Conservation (phyloP, 2,329 filamentous ascomycete genomes). For the Aspergillus tanneri region DNA sequence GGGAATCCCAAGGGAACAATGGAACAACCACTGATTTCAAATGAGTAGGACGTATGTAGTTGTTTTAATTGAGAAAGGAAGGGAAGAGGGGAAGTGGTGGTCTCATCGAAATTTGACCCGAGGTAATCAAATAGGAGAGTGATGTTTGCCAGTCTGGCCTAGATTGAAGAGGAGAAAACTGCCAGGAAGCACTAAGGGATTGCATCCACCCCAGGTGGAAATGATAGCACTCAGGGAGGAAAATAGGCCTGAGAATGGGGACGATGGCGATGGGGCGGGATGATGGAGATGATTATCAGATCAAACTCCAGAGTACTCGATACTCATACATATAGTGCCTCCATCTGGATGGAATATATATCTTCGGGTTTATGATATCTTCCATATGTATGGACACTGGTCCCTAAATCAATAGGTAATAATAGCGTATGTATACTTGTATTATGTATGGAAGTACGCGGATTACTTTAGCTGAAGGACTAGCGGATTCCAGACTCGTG, state of each 20-base stretch:
- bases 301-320: no score
- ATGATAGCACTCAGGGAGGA: not conserved
- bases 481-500: not conserved
- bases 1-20: not conserved
- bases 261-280: not conserved
- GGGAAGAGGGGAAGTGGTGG: not conserved
- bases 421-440: no score
- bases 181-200: not conserved
- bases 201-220: not conserved
- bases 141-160: not conserved
- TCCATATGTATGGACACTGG: no score
- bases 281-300: no score
- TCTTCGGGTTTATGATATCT: no score
- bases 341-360: no score
- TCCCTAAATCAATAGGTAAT: no score
- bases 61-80: slow-evolving; percentile 1
- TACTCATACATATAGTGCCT: no score
- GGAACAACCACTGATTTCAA: not conserved
- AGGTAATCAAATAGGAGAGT: not conserved
- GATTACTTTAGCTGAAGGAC: no score
- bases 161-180: not conserved
- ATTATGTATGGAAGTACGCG: slow-evolving; percentile 4
- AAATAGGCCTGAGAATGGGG: not conserved
- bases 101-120: not conserved
- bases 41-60: not conserved